Percentiles rank a stretch among this genome's conserved stretches.
Evolutionary conservation across 116 monocot species (phyloP).

Genomic region (Phalaenopsis hybrid): DNA sequence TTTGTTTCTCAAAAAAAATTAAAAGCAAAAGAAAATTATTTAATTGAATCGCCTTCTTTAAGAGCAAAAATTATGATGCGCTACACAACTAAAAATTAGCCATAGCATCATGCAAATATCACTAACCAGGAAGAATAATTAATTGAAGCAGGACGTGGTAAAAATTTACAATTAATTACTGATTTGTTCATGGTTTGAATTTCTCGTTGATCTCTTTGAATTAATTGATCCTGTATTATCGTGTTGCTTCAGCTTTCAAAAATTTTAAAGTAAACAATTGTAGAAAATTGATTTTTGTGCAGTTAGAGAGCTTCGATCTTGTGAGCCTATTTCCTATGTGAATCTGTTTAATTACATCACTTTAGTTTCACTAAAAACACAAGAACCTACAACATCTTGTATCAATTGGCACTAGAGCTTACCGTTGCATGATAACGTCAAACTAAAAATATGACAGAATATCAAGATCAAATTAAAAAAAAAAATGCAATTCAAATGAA

Average conservation of each 20-base stretch:
- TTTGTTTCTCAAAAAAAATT: background rate
- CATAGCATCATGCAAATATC: background rate
- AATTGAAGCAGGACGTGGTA: too few species aligned
- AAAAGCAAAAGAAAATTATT: background rate
- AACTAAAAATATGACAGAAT: background rate
- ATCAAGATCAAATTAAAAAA: background rate
- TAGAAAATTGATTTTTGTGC: too few species aligned
- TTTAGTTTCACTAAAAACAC: too few species aligned
- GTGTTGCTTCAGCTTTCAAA: too few species aligned
- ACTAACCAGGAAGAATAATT: background rate
- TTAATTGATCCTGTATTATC: too few species aligned
- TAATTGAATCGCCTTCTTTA: background rate
- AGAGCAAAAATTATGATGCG: background rate
- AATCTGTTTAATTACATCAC: too few species aligned
- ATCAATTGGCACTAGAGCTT: background rate
- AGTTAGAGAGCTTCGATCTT: too few species aligned
- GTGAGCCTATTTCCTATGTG: too few species aligned
- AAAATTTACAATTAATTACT: too few species aligned
- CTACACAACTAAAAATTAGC: background rate
- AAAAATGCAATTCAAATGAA: background rate
- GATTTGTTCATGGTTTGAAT: too few species aligned
- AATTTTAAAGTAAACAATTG: too few species aligned
- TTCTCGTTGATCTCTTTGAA: too few species aligned
- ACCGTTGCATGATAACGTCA: background rate
- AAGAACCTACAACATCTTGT: background rate